A percentile compares a stretch with the other conserved stretches of the same genome.
phyloP scores from a whole-genome alignment of 1,284 basidiomycete genomes.

The Takashimella tepidaria region DNA sequence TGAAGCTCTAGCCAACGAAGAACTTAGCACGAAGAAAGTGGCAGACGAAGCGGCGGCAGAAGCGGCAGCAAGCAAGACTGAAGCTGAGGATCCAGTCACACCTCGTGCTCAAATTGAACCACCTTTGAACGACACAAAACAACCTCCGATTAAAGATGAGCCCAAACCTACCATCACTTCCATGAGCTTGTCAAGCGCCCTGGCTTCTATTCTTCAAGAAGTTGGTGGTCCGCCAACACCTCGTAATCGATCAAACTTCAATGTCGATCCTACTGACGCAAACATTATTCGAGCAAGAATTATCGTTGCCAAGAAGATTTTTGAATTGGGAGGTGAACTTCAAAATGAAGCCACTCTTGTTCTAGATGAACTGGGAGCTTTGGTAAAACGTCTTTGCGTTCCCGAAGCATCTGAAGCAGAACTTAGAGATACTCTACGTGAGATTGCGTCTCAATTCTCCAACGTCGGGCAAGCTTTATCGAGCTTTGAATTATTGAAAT shows the following conservation, averaged over 20 bases:
- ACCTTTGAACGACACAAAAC: background rate
- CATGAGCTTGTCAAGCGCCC: conserved; percentile 28
- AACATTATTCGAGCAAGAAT: conserved; percentile 83
- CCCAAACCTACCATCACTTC: conserved; percentile 19
- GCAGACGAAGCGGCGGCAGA: conserved; percentile 15
- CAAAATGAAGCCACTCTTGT: conserved; percentile 59
- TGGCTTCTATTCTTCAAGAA: conserved; percentile 41
- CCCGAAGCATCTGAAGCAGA: conserved; percentile 56
- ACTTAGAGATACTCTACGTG: conserved; percentile 60
- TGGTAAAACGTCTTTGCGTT: conserved; percentile 61
- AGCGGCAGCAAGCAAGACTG: conserved; percentile 21
- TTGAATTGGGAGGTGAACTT: conserved; percentile 54
- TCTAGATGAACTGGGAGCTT: conserved; percentile 52
- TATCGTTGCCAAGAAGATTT: conserved; percentile 66
- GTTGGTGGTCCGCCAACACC: conserved; percentile 39
- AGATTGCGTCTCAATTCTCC: conserved; percentile 73
- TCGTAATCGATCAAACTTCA: conserved; percentile 45
- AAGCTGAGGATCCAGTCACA: conserved; percentile 8
- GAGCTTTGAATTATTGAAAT: conserved; percentile 91
- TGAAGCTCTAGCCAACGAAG: conserved; percentile 62
- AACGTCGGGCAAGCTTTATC: conserved; percentile 69
- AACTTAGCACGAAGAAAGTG: conserved; percentile 50
- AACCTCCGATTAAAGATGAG: conserved; percentile 15
- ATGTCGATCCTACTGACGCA: conserved; percentile 72
- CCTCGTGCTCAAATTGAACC: background rate